Evolutionary conservation across 208 protist species (phyloP).

Genomic region (Trypanosoma grayi): DNA sequence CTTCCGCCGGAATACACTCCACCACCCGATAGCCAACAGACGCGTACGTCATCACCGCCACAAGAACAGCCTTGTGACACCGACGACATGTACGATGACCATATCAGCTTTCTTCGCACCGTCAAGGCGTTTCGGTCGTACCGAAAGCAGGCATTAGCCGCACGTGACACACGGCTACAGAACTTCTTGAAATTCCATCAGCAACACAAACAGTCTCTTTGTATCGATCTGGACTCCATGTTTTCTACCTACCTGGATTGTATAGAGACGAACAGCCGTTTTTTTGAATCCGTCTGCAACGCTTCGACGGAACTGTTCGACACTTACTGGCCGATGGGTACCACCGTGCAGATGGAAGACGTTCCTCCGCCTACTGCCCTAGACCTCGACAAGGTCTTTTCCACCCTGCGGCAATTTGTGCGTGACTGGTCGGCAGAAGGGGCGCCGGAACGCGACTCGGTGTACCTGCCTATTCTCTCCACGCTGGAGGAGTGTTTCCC

Average conservation of each 20-base stretch:
- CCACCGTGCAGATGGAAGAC: constrained; percentile 55
- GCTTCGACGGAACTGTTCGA: constrained; percentile 82
- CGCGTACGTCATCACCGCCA: constrained; percentile 31
- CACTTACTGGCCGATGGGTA: constrained; percentile 88
- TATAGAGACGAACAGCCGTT: constrained; percentile 77
- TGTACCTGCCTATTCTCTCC: constrained; percentile 89
- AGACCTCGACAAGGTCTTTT: constrained; percentile 95
- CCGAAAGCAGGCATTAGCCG: constrained; percentile 59
- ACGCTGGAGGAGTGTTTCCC: constrained; percentile 80
- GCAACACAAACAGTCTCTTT: constrained; percentile 63
- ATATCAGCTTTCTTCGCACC: constrained; percentile 85
- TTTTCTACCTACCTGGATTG: constrained; percentile 71
- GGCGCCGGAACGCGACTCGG: constrained; percentile 81
- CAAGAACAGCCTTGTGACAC: constrained; percentile 15
- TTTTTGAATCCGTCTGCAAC: constrained; percentile 84
- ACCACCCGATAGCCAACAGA: neutral
- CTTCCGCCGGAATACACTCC: neutral
- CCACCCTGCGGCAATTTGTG: constrained; percentile 95
- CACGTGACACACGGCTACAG: constrained; percentile 64
- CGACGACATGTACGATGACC: constrained; percentile 81
- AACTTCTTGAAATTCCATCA: constrained; percentile 84
- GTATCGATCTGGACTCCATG: constrained; percentile 78
- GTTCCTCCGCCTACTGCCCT: constrained; percentile 79
- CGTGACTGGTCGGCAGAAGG: constrained; percentile 95
- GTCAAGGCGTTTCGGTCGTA: constrained; percentile 80